Percentiles rank a stretch among this genome's conserved stretches.
phyloP scores from a whole-genome alignment of 352 stramenopile genomes.

The Pythium vanterpoolii region DNA sequence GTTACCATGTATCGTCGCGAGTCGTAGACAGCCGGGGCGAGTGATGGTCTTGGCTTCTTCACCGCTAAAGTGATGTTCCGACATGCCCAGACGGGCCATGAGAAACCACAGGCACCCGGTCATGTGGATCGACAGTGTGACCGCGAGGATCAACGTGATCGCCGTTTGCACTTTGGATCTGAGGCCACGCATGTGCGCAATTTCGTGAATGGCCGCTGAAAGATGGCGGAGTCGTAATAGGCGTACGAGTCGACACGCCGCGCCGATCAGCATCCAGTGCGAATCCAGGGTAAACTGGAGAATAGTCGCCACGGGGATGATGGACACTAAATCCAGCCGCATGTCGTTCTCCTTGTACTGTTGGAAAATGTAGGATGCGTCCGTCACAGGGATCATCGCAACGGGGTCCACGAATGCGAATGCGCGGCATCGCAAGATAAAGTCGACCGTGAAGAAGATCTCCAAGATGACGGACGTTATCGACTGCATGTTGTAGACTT shows the following conservation, averaged over 20 bases:
- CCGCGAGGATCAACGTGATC: constrained; percentile 56
- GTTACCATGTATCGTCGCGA: constrained; percentile 47
- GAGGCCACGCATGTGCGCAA: constrained; percentile 44
- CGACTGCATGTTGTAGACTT: constrained; percentile 44
- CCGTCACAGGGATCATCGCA: constrained; percentile 57
- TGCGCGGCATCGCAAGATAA: constrained; percentile 43
- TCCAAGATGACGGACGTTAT: constrained; percentile 51
- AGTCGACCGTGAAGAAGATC: constrained; percentile 50
- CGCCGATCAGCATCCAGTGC: constrained; percentile 28
- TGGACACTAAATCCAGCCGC: constrained; percentile 50
- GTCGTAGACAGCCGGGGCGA: constrained; percentile 38
- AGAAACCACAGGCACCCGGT: constrained; percentile 73
- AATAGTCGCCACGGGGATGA: constrained; percentile 51
- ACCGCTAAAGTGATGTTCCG: constrained; percentile 23
- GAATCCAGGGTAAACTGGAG: constrained; percentile 38
- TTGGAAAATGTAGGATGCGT: constrained; percentile 64
- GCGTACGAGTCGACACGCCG: constrained; percentile 41
- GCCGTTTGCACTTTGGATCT: constrained; percentile 61
- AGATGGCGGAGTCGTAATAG: constrained; percentile 57
- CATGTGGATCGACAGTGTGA: constrained; percentile 60
- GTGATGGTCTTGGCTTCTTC: constrained; percentile 27
- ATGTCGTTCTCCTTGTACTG: constrained; percentile 52
- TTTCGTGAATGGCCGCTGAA: constrained; percentile 44
- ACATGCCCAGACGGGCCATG: constrained; percentile 58
- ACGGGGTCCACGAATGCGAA: constrained; percentile 72